phyloP scores from a whole-genome alignment of 148 eudicot species.

The Rhododendron williamsianum region DNA sequence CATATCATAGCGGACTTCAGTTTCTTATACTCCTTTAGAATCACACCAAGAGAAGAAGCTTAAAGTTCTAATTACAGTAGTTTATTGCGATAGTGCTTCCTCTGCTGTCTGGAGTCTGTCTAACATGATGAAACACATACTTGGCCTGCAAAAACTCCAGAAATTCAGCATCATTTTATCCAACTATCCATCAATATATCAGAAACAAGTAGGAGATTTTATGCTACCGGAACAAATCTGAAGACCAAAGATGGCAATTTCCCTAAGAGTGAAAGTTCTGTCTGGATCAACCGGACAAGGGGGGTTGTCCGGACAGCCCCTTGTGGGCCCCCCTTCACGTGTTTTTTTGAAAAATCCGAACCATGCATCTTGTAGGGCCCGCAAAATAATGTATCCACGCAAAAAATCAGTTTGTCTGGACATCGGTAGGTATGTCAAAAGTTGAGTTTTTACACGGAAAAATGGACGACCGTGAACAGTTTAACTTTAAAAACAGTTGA shows the following conservation, averaged over 20 bases:
- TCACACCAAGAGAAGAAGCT: background rate
- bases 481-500: too few species aligned
- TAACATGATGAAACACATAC: conserved; percentile 98
- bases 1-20: conserved; percentile 62
- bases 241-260: background rate
- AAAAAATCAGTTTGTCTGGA: too few species aligned
- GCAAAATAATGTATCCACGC: too few species aligned
- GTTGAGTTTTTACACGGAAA: too few species aligned
- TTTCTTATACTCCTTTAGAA: background rate
- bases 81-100: conserved; percentile 81
- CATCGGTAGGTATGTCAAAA: too few species aligned
- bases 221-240: background rate
- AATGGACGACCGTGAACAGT: too few species aligned
- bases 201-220: background rate
- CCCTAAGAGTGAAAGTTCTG: too few species aligned
- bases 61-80: conserved; percentile 51
- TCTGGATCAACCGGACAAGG: too few species aligned
- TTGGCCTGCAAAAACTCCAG: conserved; percentile 64
- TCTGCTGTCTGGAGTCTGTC: conserved; percentile 54
- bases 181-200: background rate
- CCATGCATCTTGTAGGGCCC: too few species aligned
- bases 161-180: background rate
- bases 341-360: too few species aligned
- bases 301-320: too few species aligned
- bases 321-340: too few species aligned